Percentiles rank a stretch among this genome's conserved stretches.
phyloP scores from a whole-genome alignment of 495 filamentous ascomycete species.

The Penicillium arizonense region DNA sequence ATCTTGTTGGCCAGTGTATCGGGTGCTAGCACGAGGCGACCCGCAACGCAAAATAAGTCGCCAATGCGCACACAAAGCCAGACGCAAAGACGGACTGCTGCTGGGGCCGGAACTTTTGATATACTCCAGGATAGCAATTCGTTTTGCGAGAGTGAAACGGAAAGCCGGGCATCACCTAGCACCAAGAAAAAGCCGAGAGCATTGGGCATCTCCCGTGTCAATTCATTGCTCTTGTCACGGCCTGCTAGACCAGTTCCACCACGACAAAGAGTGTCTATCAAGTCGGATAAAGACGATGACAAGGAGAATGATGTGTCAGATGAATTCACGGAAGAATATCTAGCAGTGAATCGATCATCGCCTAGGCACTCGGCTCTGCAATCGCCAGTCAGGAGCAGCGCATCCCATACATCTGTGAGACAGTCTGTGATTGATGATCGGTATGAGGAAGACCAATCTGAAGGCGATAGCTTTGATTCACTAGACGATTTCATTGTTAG shows the following conservation, averaged over 20 bases:
- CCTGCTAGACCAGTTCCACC: conserved; percentile 13
- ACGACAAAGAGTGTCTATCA: conserved; percentile 19
- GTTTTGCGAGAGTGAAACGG: conserved; percentile 15
- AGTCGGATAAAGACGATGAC: conserved; percentile 36
- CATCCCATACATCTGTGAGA: conserved; percentile 5
- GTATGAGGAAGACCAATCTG: conserved; percentile 20
- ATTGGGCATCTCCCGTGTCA: conserved; percentile 32
- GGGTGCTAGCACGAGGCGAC: not conserved
- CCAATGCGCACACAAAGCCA: conserved; percentile 1
- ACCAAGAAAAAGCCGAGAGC: conserved; percentile 25
- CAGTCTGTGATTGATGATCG: conserved; percentile 13
- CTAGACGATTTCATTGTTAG: conserved; percentile 48
- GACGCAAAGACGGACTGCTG: conserved; percentile 11
- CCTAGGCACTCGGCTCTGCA: conserved; percentile 17
- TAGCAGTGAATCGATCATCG: conserved; percentile 16
- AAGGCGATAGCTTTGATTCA: conserved; percentile 35
- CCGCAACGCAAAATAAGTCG: not conserved
- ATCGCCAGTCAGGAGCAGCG: conserved; percentile 12
- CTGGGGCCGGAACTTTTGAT: conserved; percentile 23
- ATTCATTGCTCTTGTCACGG: conserved; percentile 30
- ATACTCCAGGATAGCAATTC: conserved; percentile 34
- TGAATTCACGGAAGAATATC: conserved; percentile 13
- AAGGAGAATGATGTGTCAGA: conserved; percentile 45
- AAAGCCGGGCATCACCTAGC: conserved; percentile 3
- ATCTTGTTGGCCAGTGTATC: not conserved